A percentile compares a stretch with the other conserved stretches of the same genome.
phyloP scores from a whole-genome alignment of 352 stramenopile species.

The Blastocystis sp. region DNA sequence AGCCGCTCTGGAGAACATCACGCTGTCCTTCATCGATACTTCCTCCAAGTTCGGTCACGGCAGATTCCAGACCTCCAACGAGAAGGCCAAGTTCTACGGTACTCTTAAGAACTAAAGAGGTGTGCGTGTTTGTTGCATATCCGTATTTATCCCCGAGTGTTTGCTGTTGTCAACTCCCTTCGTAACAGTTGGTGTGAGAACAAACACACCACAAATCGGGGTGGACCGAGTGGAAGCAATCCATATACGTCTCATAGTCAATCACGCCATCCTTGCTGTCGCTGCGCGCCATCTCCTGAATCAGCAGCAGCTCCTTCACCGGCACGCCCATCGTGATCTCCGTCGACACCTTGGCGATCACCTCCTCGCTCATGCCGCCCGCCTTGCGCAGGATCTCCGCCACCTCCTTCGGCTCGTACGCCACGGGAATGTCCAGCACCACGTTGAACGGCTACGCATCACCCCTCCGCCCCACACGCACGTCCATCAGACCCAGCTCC shows the following conservation, averaged over 20 bases:
- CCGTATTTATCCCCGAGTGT: no score
- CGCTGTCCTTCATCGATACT: no score
- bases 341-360: constrained; percentile 50
- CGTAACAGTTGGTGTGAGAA: constrained; percentile 37
- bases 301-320: constrained; percentile 65
- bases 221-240: constrained; percentile 63
- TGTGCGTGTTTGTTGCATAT: no score
- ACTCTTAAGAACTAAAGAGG: no score
- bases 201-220: constrained; percentile 39
- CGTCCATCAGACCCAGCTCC: constrained; percentile 66
- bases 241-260: constrained; percentile 61
- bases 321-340: constrained; percentile 60
- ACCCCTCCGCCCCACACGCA: background rate
- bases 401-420: constrained; percentile 49
- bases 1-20: no score
- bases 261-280: constrained; percentile 64
- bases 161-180: no score
- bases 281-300: constrained; percentile 67
- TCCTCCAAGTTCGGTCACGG: no score
- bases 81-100: no score
- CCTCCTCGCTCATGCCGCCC: constrained; percentile 62
- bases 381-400: constrained; percentile 42
- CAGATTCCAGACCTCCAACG: no score
- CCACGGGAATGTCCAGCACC: constrained; percentile 62
- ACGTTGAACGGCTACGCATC: constrained; percentile 62